phyloP scores from a whole-genome alignment of 108 stramenopile species.

The Nitzschia putrida region DNA sequence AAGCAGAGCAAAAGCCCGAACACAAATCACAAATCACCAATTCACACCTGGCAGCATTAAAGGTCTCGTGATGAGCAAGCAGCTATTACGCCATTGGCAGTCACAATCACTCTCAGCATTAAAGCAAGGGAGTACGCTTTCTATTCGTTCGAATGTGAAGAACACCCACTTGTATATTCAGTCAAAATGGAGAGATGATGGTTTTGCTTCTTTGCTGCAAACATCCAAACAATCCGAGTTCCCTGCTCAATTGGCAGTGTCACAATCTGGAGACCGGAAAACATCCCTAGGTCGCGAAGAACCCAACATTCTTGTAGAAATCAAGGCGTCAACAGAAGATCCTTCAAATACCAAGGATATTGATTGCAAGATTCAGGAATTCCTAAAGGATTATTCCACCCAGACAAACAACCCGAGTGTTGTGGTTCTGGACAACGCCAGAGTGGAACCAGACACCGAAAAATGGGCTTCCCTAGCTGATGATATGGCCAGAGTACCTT shows the following conservation, averaged over 20 bases:
- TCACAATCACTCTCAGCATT: constrained; percentile 31
- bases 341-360: not conserved
- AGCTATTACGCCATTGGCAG: constrained; percentile 31
- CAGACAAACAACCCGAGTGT: not conserved
- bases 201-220: constrained; percentile 34
- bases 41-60: not conserved
- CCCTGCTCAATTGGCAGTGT: constrained; percentile 12
- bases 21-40: not conserved
- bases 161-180: constrained; percentile 33
- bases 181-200: constrained; percentile 66
- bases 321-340: not conserved
- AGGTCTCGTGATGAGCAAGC: not conserved
- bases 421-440: constrained; percentile 21
- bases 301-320: constrained; percentile 40
- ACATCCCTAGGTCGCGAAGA: constrained; percentile 51
- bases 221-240: not conserved
- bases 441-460: constrained; percentile 10
- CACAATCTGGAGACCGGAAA: constrained; percentile 19
- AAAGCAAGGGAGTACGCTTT: constrained; percentile 56
- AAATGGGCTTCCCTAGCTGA: not conserved
- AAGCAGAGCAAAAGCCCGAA: not conserved
- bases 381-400: not conserved
- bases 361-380: too few species aligned
- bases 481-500: constrained; percentile 6
- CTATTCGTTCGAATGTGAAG: constrained; percentile 44